These are phyloP conservation scores for Penicillium alfredii DNA, from an alignment of 495 filamentous ascomycete species.

Conservation along the genomic window DNA sequence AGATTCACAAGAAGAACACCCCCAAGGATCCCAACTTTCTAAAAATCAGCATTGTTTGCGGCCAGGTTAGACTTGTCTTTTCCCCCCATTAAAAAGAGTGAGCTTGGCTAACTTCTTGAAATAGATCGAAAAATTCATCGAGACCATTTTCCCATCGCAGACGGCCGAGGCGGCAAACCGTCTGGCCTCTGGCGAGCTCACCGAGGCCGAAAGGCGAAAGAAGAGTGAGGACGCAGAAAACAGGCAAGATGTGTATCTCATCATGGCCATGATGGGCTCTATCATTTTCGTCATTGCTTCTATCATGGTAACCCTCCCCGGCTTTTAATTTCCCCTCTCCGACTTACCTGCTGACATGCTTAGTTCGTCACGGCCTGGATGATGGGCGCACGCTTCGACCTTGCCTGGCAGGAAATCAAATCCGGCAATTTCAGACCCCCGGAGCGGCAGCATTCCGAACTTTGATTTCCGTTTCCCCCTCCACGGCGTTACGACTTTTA, in stretches of 20 bases:
- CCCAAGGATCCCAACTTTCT: conserved; percentile 91
- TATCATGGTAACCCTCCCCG: conserved; percentile 54
- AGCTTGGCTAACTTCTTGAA: too few relatives aligned
- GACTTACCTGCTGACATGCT: too few relatives aligned
- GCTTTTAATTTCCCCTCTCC: not conserved
- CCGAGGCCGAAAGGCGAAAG: conserved; percentile 39
- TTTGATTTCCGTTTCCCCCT: conserved; percentile 15
- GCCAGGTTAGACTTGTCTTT: conserved; percentile 55
- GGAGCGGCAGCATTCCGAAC: conserved; percentile 18
- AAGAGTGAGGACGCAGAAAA: conserved; percentile 45
- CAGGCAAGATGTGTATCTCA: conserved; percentile 55
- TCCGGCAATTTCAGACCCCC: conserved; percentile 42
- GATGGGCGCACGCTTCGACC: conserved; percentile 62
- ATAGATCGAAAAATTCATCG: conserved; percentile 99
- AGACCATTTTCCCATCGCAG: conserved; percentile 82
- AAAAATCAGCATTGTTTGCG: conserved; percentile 85
- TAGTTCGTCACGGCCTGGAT: conserved; percentile 64
- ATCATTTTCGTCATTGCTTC: conserved; percentile 55
- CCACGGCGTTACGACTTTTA: conserved; percentile 34
- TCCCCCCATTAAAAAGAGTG: too few relatives aligned
- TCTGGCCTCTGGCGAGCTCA: conserved; percentile 32
- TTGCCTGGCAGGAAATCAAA: conserved; percentile 51
- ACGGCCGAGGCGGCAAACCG: conserved; percentile 43
- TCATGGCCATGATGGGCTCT: conserved; percentile 54
- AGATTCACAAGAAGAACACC: conserved; percentile 91